These are phyloP conservation scores for Colletotrichum tropicale DNA, from an alignment of 2,329 filamentous ascomycete genomes.

Conservation along the genomic window DNA sequence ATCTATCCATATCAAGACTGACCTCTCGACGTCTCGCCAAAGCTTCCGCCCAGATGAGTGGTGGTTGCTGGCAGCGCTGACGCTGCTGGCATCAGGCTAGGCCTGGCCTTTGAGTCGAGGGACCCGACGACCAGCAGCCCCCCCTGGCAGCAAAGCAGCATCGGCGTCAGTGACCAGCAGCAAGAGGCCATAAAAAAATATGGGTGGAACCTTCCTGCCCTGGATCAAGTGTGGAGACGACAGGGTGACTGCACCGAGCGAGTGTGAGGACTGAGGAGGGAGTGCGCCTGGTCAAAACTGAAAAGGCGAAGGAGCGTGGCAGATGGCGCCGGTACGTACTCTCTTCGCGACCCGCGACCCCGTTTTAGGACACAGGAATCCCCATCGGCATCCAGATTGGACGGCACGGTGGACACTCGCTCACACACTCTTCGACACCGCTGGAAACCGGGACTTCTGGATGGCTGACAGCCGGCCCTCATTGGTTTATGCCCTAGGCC, in stretches of 20 bases:
- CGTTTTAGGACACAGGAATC: slow-evolving; percentile 2
- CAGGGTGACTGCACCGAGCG: background rate
- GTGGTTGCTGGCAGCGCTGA: background rate
- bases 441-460: background rate
- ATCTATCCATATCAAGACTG: background rate
- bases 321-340: background rate
- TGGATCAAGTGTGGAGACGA: slow-evolving; percentile 8
- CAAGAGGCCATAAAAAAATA: background rate
- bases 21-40: background rate
- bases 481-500: background rate
- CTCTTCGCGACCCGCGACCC: background rate
- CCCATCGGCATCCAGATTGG: background rate
- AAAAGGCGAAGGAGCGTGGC: background rate
- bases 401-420: background rate
- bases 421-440: slow-evolving; percentile 2
- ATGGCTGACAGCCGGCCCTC: background rate
- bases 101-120: background rate
- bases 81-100: background rate
- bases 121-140: background rate
- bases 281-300: background rate
- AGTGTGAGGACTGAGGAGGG: background rate
- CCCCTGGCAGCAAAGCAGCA: background rate
- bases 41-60: background rate
- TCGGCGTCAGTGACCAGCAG: background rate
- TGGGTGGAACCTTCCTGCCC: background rate